Evolutionary conservation across 75 land plant genomes (phyloP).

Genomic region (Picea sitchensis): DNA sequence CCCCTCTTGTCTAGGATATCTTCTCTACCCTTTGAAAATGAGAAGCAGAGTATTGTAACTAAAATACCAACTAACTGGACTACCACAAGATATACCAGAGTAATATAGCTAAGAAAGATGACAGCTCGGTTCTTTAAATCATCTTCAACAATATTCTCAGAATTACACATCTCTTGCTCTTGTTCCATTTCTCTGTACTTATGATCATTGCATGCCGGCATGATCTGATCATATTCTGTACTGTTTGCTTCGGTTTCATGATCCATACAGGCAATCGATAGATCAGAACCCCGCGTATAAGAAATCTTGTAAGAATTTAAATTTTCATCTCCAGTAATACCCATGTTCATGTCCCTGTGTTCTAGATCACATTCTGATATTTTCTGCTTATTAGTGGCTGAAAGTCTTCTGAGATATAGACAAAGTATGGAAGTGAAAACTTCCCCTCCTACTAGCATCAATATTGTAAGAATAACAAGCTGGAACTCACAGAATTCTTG

Average conservation of each 20-base stretch:
- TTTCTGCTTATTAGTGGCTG: too few species aligned
- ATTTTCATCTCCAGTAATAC: too few species aligned
- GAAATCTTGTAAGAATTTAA: too few species aligned
- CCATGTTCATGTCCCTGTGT: too few species aligned
- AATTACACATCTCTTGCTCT: too few species aligned
- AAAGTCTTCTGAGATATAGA: conserved; percentile 16
- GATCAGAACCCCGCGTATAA: too few species aligned
- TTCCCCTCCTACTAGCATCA: conserved; percentile 72
- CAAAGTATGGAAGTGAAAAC: conserved; percentile 57
- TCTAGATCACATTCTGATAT: too few species aligned
- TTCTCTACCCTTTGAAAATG: conserved; percentile 18
- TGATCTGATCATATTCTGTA: too few species aligned
- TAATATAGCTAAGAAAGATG: conserved; percentile 31
- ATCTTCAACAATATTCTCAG: not conserved
- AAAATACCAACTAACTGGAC: conserved; percentile 33
- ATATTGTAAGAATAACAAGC: conserved; percentile 11
- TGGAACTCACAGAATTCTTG: conserved; percentile 31
- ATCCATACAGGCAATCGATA: too few species aligned
- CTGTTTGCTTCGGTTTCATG: too few species aligned
- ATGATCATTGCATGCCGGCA: too few species aligned
- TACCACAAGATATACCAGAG: conserved; percentile 37
- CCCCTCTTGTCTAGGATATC: conserved; percentile 32
- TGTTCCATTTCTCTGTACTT: too few species aligned
- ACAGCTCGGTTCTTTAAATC: conserved; percentile 21
- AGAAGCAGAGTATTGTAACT: conserved; percentile 19